These are phyloP conservation scores for Aspergillus novoparasiticus DNA, from an alignment of 2,329 filamentous ascomycete species.

Conservation along the genomic window DNA sequence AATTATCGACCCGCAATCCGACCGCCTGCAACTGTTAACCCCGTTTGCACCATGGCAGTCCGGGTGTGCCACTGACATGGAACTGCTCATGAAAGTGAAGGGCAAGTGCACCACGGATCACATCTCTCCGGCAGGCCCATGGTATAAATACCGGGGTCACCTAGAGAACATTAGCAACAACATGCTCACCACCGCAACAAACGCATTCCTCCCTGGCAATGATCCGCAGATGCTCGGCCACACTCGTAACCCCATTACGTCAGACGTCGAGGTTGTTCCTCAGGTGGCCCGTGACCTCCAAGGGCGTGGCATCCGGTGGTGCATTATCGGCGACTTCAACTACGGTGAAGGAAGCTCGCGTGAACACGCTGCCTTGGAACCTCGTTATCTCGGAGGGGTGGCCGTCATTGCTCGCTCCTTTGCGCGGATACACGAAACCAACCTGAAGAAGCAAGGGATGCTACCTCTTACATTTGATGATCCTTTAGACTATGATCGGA, in stretches of 20 bases:
- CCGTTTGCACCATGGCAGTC: conserved; percentile 19
- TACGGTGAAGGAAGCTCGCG: too few species aligned
- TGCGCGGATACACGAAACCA: conserved; percentile 98
- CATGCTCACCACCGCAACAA: conserved; percentile 89
- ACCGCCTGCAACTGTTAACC: conserved; percentile 21
- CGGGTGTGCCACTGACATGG: conserved; percentile 73
- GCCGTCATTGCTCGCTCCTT: conserved; percentile 93
- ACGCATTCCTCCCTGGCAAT: too few species aligned
- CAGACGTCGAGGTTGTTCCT: too few species aligned
- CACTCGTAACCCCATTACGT: too few species aligned
- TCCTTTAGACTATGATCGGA: conserved; percentile 45
- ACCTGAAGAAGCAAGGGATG: conserved; percentile 99
- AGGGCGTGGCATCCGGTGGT: too few species aligned
- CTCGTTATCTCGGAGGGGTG: conserved; percentile 88
- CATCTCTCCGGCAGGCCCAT: conserved; percentile 82
- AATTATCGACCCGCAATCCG: conserved; percentile 14
- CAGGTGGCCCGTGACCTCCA: too few species aligned
- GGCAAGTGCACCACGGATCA: conserved; percentile 95
- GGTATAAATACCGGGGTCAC: conserved; percentile 97
- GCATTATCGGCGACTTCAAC: too few species aligned
- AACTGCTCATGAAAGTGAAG: conserved; percentile 89
- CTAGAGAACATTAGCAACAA: conserved; percentile 97
- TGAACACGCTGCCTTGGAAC: conserved; percentile 63
- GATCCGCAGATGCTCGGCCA: too few species aligned
- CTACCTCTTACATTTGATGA: conserved; percentile 90